Evolutionary conservation across 768 basidiomycete species (phyloP), one percentile per base, ranked within the genome.

Genomic region (Boletus huronensis): DNA sequence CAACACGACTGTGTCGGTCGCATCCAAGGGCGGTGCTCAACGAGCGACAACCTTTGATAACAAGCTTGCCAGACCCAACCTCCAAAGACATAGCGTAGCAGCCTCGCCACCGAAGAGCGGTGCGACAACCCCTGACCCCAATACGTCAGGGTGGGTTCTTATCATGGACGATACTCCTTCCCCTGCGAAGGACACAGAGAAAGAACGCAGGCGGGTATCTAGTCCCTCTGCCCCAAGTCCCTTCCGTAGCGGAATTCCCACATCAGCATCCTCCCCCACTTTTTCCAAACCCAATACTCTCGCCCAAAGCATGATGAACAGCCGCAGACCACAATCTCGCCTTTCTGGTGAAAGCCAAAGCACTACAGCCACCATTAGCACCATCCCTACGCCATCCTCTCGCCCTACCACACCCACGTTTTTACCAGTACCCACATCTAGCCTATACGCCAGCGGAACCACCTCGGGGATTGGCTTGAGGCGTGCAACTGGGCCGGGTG

Each of bases 91-190:
- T 17, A 78, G 78, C 55, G 72, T 70, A 44, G 80, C 82, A 42
- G 73, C 69, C 58, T 76, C 75, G 40, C 68, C 72, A 7, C 73
- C 68, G 54, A 80, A 77, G 61, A 63, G 69, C 26, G 67, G 65
- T 32, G 58, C 60, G 16, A 71, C 65, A 50, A 80, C 76, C 38
- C 74, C 79, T 41, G 74, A 70, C 31, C 81, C 78, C 21, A 88
- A 90, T 62, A 74, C 84, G 11, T 82, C 88, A 35, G 90, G 90
- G 51, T 93, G 90, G 90, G 90, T 93, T 39, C 80, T 93, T 35
- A 89, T 93, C 47, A 90, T 91, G 89, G 90, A 92, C 59, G 90
- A 91, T 64, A 85, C 87, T 2, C 87, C 89, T 23, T 84, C 84
- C 16, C 87, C 86, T 21, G 75, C 75, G 29, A 87, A 82, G 67